Evolutionary conservation across 129 eudicot species (phyloP), one percentile per base, ranked within the genome.

Genomic region (Pittosporum tobira): DNA sequence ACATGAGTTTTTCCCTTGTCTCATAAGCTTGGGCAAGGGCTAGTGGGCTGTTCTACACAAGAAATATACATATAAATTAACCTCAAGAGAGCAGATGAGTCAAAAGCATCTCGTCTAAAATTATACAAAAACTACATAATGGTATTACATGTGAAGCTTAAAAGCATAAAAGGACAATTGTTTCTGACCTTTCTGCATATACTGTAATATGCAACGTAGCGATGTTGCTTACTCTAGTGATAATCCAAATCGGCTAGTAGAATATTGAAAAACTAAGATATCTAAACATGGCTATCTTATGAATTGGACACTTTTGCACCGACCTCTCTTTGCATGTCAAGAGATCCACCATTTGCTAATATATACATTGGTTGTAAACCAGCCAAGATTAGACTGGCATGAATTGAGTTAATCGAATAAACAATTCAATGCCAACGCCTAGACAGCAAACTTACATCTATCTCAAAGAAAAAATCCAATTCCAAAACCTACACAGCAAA

Each of bases 1-100:
- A 79, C 51, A 83, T 91, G 54, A 91, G 90, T 46, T 83, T 86
- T 8, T 80, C 81, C 18, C 87, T 78, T 46, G 98, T 91, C 66
- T 91, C 96, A 9, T 86, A 72, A 63, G 98, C 98, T 70, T 91
- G 98, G 31, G 98, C 98, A 30, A 91, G 94, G 43, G 98, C 98
- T 23, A 91, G 79, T 43, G 98, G 98, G 51, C 98, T 91, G 96
- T 72, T 73, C 69, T 76, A 82, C 82, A 73, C 38, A 69, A 55
- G 38, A 59, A 73, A 65, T 34, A 48, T 9, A 59, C n/a, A n/a
- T 19, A 25, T 48, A 48, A 18, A 52, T 25, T 43, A 66, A 69
- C 51, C 62, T 63, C 53, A 20, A 58, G 51, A 49, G 13, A 44
- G 65, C 19, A 22, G 8, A 31, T 30, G 46, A 20, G 7, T 46